A percentile compares a stretch with the other conserved stretches of the same genome.
These are phyloP conservation scores for Effrenium voratum DNA, from an alignment of 73 alveolate species.

Conservation along the genomic window DNA sequence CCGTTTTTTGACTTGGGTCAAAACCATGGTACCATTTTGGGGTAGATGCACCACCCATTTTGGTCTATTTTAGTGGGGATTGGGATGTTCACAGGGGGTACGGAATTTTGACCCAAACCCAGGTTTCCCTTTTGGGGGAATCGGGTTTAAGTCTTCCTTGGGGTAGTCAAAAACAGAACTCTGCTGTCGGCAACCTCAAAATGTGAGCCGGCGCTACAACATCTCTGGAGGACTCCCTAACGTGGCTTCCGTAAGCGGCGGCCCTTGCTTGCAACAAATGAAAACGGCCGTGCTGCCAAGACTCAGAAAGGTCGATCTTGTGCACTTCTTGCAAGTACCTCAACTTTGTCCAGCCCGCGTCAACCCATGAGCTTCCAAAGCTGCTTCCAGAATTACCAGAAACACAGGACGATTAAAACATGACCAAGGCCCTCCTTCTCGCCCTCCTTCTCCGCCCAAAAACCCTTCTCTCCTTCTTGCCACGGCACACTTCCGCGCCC, in stretches of 20 bases:
- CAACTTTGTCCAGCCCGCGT: neutral
- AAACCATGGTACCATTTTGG: no score
- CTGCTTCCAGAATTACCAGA: neutral
- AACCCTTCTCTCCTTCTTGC: neutral
- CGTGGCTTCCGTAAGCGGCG: neutral
- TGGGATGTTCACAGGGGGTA: neutral
- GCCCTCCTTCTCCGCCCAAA: no score
- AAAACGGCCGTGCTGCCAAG: neutral
- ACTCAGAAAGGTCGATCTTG: constrained; percentile 31
- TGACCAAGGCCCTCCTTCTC: neutral
- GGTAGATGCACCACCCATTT: no score
- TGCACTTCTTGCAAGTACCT: constrained; percentile 81
- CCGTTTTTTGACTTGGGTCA: no score
- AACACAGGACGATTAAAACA: neutral
- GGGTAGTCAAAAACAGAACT: neutral
- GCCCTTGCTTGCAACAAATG: neutral
- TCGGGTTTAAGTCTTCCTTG: neutral
- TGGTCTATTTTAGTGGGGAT: neutral
- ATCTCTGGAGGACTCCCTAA: neutral
- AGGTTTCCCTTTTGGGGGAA: neutral
- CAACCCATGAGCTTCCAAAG: no score
- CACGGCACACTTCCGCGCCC: constrained; percentile 60
- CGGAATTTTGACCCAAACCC: neutral
- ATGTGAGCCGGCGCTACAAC: neutral
- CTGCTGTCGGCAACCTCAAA: neutral